Percentiles rank a stretch among this genome's conserved stretches.
Evolutionary conservation across 192 early-diverging fungal species (phyloP).

Genomic region (Rhizoclosmatium globosum): DNA sequence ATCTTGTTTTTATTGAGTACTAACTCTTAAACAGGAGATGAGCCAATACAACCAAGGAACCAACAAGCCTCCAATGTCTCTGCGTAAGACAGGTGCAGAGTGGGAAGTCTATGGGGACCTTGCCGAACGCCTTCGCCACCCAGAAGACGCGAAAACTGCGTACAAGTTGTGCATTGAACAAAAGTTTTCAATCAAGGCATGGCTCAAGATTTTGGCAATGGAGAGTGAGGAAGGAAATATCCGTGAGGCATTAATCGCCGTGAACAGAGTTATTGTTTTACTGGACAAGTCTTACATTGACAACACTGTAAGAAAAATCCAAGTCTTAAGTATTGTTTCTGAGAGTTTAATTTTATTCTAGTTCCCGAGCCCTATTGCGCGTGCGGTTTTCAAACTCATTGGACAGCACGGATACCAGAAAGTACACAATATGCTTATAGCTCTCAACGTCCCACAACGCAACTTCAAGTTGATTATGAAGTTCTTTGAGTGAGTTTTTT

Average conservation of each 20-base stretch:
- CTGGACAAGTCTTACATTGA: conserved; percentile 93
- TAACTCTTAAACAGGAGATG: conserved; percentile 66
- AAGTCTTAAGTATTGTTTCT: neutral
- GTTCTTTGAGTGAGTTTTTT: conserved; percentile 56
- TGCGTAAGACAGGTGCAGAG: conserved; percentile 94
- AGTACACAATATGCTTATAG: conserved; percentile 88
- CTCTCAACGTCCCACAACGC: conserved; percentile 84
- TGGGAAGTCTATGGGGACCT: conserved; percentile 99
- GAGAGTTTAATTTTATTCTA: conserved; percentile 31
- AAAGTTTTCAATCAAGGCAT: conserved; percentile 93
- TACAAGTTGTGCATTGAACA: conserved; percentile 87
- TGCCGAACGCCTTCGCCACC: conserved; percentile 82
- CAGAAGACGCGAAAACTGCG: conserved; percentile 91
- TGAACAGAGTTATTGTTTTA: conserved; percentile 84
- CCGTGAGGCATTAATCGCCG: conserved; percentile 78
- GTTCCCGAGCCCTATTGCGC: conserved; percentile 91
- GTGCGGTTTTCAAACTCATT: conserved; percentile 86
- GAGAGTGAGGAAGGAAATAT: conserved; percentile 84
- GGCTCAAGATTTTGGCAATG: conserved; percentile 84
- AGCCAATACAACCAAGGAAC: conserved; percentile 65
- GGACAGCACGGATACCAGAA: conserved; percentile 88
- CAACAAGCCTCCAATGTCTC: conserved; percentile 48
- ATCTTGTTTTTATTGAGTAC: conserved; percentile 28
- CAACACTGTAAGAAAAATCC: conserved; percentile 70
- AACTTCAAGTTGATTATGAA: conserved; percentile 72